phyloP scores from a whole-genome alignment of 306 rosid species.

The Prunus armeniaca region DNA sequence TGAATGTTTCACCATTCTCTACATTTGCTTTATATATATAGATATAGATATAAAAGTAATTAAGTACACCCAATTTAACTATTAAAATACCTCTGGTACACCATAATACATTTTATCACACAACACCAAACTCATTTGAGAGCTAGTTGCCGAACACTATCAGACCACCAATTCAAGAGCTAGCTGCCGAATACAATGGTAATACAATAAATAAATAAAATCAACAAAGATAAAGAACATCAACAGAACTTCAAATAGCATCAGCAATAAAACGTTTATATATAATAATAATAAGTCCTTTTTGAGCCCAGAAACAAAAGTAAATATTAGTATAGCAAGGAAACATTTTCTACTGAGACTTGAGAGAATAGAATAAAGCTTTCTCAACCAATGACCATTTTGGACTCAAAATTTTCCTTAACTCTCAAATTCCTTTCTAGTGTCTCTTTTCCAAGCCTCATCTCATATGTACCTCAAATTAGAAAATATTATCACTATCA shows the following conservation, averaged over 20 bases:
- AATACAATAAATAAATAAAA: constrained; percentile 10
- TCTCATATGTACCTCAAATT: neutral
- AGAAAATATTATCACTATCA: neutral
- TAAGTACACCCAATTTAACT: no score
- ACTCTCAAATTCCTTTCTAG: neutral
- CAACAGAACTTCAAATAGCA: neutral
- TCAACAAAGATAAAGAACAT: neutral
- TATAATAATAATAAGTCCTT: neutral
- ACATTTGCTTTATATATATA: no score
- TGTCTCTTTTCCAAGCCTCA: neutral
- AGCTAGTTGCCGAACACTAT: rapidly evolving
- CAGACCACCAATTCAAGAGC: no score
- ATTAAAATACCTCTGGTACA: no score
- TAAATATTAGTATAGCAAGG: neutral
- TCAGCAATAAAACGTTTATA: neutral
- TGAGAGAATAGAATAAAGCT: neutral
- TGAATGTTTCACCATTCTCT: no score
- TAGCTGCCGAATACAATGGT: neutral
- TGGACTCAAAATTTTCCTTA: neutral
- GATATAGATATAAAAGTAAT: no score
- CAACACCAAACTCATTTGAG: no score
- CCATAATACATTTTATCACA: no score
- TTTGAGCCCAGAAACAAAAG: neutral
- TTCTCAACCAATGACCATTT: neutral
- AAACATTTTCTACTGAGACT: neutral